Base-by-base conservation (phyloP, 805 yeast species). In the Candida oleophila region DNA sequence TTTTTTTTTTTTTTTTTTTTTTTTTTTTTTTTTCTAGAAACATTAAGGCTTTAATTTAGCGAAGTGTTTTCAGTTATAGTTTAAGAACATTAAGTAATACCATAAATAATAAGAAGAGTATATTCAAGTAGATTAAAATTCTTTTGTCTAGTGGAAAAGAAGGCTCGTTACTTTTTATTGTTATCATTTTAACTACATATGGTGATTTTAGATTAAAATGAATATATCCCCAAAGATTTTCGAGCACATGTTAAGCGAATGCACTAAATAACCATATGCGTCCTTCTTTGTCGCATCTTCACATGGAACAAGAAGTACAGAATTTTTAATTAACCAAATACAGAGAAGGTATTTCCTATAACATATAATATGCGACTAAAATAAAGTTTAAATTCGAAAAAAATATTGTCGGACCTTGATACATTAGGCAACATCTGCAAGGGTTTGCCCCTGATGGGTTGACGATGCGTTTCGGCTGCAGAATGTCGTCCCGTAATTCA, bases 1-100 rank as follows among this genome's bases (percentile, higher is more conserved):
- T n/a, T n/a, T 36, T 36, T 15, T 36, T 36, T 36, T 18, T 36
- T 36, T 36, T 36, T 16, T 34, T 14, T 34, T 36, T 36, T 36
- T 9, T 19, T 18, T 20, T 18, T 36, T 36, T 9, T 18, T 15
- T 18, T 36, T 36, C 39, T 4, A 4, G 19, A 15, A 20, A n/a
- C n/a, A n/a, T n/a, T n/a, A n/a, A n/a, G n/a, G n/a, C n/a, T n/a
- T n/a, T n/a, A n/a, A n/a, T n/a, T n/a, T n/a, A n/a, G n/a, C n/a
- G n/a, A n/a, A n/a, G n/a, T n/a, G n/a, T n/a, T n/a, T n/a, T n/a
- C n/a, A n/a, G n/a, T n/a, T n/a, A n/a, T n/a, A n/a, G n/a, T n/a
- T n/a, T n/a, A n/a, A n/a, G n/a, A n/a, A n/a, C n/a, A n/a, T n/a
- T n/a, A n/a, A n/a, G n/a, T n/a, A n/a, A n/a, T n/a, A n/a, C n/a